Base-by-base conservation (phyloP, 2,329 filamentous ascomycete species). In the Parascedosporium putredinis region DNA sequence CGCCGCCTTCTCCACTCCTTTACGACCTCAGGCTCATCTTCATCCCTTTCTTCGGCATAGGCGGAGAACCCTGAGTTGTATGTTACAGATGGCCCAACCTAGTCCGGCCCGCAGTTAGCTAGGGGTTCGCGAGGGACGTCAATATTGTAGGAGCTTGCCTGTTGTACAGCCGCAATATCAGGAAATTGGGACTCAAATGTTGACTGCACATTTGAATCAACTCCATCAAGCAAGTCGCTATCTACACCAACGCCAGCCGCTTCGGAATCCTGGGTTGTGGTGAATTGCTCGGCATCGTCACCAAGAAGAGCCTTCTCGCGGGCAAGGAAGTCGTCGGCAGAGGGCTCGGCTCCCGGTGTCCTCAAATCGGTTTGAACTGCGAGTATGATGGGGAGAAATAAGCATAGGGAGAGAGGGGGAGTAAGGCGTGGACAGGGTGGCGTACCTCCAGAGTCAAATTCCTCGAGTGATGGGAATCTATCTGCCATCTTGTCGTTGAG, bases 1-100 rank as follows among this genome's bases (percentile, higher is more conserved):
- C 93, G 85, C 62, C 86, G 84, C 68, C 91, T 86, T 61, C 93
- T 86, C 93, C 93, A 98, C 73, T 90, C 79, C 72, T 79, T 84
- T 65, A 96, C 84, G 18, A 94, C 85, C 57, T 95, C 86, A 16
- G 91, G 82, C 67, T 97, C 93, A 62, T 88, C 81, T 60, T 95
- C 89, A 51, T 86, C 76, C 27, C 25, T 50, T 52, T 68, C 64
- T 53, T 70, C 66, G 34, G 68, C 71, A 51, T 73, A 74, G 50
- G 81, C 72, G 56, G 75, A 70, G 63, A 73, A 81, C 54, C 78
- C 78, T 2, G 78, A 81, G 63, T 79, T 81, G 66, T 78, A 81
- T 64, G 64, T 75, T 43, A 81, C 72, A 6, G 78, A 79, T 4
- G 77, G 76, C 53, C 82, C 83, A 66, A 89, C 81, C 75, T 86